A percentile compares a stretch with the other conserved stretches of the same genome.
Evolutionary conservation across 306 rosid species (phyloP).

Genomic region (Prosopis cineraria): DNA sequence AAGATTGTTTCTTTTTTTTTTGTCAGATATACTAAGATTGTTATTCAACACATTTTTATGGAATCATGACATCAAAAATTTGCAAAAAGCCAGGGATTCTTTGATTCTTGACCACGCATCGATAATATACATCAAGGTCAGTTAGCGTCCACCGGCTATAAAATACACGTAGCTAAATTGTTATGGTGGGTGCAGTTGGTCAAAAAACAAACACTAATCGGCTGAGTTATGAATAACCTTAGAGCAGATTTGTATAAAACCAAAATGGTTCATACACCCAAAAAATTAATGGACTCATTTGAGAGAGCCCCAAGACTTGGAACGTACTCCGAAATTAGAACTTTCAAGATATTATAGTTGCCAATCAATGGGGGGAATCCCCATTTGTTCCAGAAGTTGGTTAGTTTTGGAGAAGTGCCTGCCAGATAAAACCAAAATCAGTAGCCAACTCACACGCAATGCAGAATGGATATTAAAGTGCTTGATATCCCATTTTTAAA

Average conservation of each 20-base stretch:
- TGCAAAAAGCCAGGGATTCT: background rate
- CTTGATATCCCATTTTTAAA: background rate
- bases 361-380: constrained; percentile 74
- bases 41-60: too few species aligned
- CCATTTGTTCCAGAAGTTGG: constrained; percentile 71
- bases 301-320: constrained; percentile 23
- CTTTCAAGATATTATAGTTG: constrained; percentile 52
- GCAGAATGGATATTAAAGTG: background rate
- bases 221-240: constrained; percentile 5
- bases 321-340: background rate
- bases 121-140: constrained; percentile 25
- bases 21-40: too few species aligned
- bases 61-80: background rate
- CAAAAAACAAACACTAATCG: background rate
- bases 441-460: background rate
- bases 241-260: constrained; percentile 9
- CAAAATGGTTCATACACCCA: background rate
- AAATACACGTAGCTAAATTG: constrained; percentile 13
- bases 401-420: constrained; percentile 95
- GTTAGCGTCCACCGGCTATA: background rate
- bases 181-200: constrained; percentile 5
- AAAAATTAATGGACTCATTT: background rate
- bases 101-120: background rate
- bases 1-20: too few species aligned
- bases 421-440: constrained; percentile 36